Base-by-base conservation (phyloP, 768 basidiomycete genomes). In the Kwoniella newhampshirensis region DNA sequence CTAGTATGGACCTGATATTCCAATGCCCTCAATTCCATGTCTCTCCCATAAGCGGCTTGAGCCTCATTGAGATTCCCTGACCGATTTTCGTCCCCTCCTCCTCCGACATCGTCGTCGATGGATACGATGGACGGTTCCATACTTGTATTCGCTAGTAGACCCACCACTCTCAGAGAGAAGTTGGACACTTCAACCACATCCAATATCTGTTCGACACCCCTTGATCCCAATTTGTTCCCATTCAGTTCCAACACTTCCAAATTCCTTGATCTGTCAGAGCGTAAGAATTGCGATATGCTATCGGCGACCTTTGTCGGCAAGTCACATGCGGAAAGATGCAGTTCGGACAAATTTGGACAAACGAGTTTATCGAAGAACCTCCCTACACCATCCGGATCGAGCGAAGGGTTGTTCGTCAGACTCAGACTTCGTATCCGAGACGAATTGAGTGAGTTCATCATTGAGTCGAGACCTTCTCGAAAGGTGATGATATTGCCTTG, bases 401-500 rank as follows among this genome's bases (percentile, higher is more conserved):
- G 41, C 1, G 42, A 32, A 8, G 46, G 45, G 48, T 71, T 71
- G 20, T 68, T 63, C 17, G 62, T 68, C n/a, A 71, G 40, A 3
- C 64, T 67, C 0, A 69, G 57, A 2, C 51, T 53, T 3, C 27
- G n/a, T 8, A 71, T 46, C 6, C 51, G 47, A n/a, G 64, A 66
- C 3, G 61, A 41, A 46, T 63, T 64, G 28, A 72, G 59, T 2
- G 59, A 59, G 49, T 72, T 51, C 9, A 69, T 23, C 20, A 72
- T 60, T 2, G 63, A 64, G 9, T 54, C 49, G 30, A 52, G 36
- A 13, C 40, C 30, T 23, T 36, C 40, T 1, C 27, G 26, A 28
- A 72, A 59, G 35, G 56, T 41, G 8, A 72, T 64, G 9, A 61
- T 50, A 51, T 72, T 72, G 11, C 62, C 70, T 44, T 69, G 67